These are phyloP conservation scores for Mycena haematopus DNA, from an alignment of 768 basidiomycete species.

Conservation along the genomic window DNA sequence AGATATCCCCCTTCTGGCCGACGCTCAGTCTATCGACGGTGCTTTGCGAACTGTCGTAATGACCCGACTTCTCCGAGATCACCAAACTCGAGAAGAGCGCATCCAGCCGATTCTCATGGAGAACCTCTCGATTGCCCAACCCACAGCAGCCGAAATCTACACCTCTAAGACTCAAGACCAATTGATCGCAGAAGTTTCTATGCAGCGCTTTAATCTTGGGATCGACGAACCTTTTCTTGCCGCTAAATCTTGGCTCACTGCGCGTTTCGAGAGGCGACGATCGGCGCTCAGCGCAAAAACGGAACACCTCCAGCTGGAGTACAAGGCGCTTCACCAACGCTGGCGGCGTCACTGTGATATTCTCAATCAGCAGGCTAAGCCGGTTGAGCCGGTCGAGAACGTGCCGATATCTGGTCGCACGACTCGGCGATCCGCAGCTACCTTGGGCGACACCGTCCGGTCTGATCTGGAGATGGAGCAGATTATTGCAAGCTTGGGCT, in stretches of 20 bases:
- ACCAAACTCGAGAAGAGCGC: slow-evolving; percentile 66
- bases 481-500: slow-evolving; percentile 92
- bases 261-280: slow-evolving; percentile 62
- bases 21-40: slow-evolving; percentile 58
- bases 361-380: slow-evolving; percentile 67
- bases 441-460: slow-evolving; percentile 84
- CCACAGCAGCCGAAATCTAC: slow-evolving; percentile 38
- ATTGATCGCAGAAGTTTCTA: slow-evolving; percentile 55
- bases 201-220: slow-evolving; percentile 41
- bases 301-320: slow-evolving; percentile 65
- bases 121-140: slow-evolving; percentile 54
- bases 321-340: slow-evolving; percentile 67
- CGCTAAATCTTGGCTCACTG: slow-evolving; percentile 56
- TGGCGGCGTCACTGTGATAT: slow-evolving; percentile 77
- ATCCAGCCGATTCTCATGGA: slow-evolving; percentile 67
- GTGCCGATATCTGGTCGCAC: slow-evolving; percentile 58
- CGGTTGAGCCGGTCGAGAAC: slow-evolving; percentile 43
- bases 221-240: slow-evolving; percentile 46
- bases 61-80: slow-evolving; percentile 64
- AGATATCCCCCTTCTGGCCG: slow-evolving; percentile 46
- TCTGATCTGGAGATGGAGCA: slow-evolving; percentile 98
- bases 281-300: slow-evolving; percentile 59
- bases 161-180: slow-evolving; percentile 45
- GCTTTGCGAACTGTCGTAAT: slow-evolving; percentile 69
- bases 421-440: slow-evolving; percentile 75